phyloP scores from a whole-genome alignment of 1,139 yeast genomes.

The Hansenula sp. region DNA sequence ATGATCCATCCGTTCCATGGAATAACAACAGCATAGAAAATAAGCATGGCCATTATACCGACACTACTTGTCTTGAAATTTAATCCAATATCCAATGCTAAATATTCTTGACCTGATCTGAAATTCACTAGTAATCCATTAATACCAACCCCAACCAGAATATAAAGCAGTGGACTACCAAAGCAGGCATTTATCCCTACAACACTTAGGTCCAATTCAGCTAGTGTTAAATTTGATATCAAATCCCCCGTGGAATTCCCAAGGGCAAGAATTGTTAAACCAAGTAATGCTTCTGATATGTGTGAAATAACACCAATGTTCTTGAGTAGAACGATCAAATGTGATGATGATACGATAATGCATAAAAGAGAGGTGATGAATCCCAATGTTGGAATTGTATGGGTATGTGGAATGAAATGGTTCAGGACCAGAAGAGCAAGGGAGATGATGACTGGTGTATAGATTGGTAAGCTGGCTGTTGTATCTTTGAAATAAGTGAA shows the following conservation, averaged over 20 bases:
- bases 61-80: slow-evolving; percentile 47
- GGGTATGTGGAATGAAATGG: background rate
- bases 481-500: slow-evolving; percentile 3
- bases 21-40: slow-evolving; percentile 37
- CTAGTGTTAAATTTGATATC: slow-evolving; percentile 78
- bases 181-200: slow-evolving; percentile 94
- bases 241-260: slow-evolving; percentile 93
- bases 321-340: slow-evolving; percentile 27
- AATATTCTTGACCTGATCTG: slow-evolving; percentile 7
- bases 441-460: background rate
- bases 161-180: slow-evolving; percentile 79
- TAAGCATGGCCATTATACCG: slow-evolving; percentile 37
- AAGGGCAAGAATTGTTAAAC: slow-evolving; percentile 81
- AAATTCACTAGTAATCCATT: slow-evolving; percentile 56
- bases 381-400: slow-evolving; percentile 14
- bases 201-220: slow-evolving; percentile 76
- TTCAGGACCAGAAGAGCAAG: background rate
- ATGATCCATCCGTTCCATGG: slow-evolving; percentile 65
- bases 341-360: slow-evolving; percentile 11
- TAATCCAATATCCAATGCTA: slow-evolving; percentile 37
- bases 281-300: slow-evolving; percentile 78
- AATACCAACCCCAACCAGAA: slow-evolving; percentile 60
- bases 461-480: background rate
- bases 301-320: slow-evolving; percentile 45
- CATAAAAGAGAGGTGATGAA: slow-evolving; percentile 15